Percentiles rank a stretch among this genome's conserved stretches.
These are phyloP conservation scores for Termitomyces titanicus DNA, from an alignment of 768 basidiomycete genomes.

Conservation along the genomic window DNA sequence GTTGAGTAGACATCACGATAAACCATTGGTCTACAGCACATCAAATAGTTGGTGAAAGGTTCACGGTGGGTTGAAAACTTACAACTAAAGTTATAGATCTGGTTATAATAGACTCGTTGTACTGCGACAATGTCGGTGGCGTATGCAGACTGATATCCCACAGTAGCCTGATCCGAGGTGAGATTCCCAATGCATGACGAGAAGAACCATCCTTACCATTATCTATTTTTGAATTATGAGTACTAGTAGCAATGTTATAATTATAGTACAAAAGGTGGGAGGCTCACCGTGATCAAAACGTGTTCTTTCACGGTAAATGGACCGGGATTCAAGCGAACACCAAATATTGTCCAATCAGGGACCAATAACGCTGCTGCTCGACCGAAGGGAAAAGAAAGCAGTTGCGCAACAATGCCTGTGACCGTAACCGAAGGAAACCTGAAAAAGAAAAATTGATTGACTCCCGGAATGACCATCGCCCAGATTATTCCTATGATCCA, in stretches of 20 bases:
- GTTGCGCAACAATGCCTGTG: constrained; percentile 57
- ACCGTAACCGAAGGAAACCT: constrained; percentile 38
- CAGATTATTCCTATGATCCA: constrained; percentile 54
- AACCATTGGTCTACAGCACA: constrained; percentile 58
- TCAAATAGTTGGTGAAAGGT: background rate
- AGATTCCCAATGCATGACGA: background rate
- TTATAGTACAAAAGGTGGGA: background rate
- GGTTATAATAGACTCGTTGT: constrained; percentile 62
- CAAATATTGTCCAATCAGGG: constrained; percentile 55
- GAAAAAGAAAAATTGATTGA: constrained; percentile 57
- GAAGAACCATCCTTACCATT: constrained; percentile 33
- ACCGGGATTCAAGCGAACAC: constrained; percentile 66
- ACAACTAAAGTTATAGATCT: constrained; percentile 59
- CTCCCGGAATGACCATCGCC: constrained; percentile 52
- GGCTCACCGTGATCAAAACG: constrained; percentile 50
- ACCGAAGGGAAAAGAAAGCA: constrained; percentile 70
- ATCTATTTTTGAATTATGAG: constrained; percentile 14
- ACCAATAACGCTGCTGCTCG: constrained; percentile 48
- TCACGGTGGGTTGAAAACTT: constrained; percentile 14
- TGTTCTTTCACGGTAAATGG: constrained; percentile 78
- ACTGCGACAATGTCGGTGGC: constrained; percentile 71
- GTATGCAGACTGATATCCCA: constrained; percentile 60
- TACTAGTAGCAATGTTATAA: background rate
- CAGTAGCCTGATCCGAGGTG: constrained; percentile 41
- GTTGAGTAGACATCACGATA: constrained; percentile 61